Evolutionary conservation across 177 flowering plant genomes (phyloP), one percentile per base, ranked within the genome.

Genomic region (Telopea speciosissima): DNA sequence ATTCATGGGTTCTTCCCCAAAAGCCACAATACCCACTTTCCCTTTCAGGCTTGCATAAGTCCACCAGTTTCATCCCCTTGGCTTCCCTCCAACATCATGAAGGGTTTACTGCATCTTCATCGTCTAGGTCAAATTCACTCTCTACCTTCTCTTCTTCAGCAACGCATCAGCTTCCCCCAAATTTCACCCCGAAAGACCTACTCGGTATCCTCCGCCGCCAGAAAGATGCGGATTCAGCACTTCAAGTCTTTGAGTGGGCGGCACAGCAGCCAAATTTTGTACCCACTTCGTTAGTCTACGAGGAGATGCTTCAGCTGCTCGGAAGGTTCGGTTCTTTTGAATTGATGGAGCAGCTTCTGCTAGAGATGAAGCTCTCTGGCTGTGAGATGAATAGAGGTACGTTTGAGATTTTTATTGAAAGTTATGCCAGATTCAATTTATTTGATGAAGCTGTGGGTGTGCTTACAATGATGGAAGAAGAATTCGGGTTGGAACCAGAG

Each of bases 151-250:
- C 82, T 31, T 24, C 74, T 36, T 42, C 79, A 40, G 28, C 75
- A 0, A 31, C 67, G 7, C 77, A 62, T 22, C 78, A 81, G 31
- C 84, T 93, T 63, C 88, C 91, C 0, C 82, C 83, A 2, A 81
- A 92, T 69, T 89, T 94, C 85, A 85, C 95, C 26, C 58, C 89
- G 7, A 68, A 81, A 60, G 93, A 92, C 63, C 93, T 94, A 56
- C 81, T 90, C 28, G 80, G 83, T 44, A 56, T 83, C 70, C 78
- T 92, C 68, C 84, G 87, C 21, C 72, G 78, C 31, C 88, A 88
- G 60, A 74, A 63, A 12, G 88, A 89, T 73, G 88, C 80, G 14
- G 77, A 84, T 21, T 73, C 86, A 0, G 83, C 86, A 0, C 78
- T 89, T 28, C 70, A 74, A 22, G 36, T 92, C 11, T 87, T 89